A percentile compares a stretch with the other conserved stretches of the same genome.
phyloP scores from a whole-genome alignment of 2,329 filamentous ascomycete genomes.

The Xylariaceae sp. region DNA sequence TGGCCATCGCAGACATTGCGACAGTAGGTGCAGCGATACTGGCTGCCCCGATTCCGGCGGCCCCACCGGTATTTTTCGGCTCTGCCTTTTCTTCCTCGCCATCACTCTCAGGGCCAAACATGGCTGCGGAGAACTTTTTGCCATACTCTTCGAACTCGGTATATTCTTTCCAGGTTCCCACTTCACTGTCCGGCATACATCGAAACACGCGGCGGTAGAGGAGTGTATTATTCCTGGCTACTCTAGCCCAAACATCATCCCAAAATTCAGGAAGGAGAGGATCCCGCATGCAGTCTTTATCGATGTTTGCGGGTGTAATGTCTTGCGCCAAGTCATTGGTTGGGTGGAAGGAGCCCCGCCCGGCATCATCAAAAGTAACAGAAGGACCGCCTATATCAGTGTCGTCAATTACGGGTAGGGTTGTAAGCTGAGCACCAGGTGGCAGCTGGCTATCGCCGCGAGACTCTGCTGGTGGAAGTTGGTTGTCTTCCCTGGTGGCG shows the following conservation, averaged over 20 bases:
- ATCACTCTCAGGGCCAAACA: slow-evolving; percentile 54
- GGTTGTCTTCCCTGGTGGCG: slow-evolving; percentile 30
- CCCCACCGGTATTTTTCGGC: slow-evolving; percentile 22
- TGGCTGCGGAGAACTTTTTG: slow-evolving; percentile 68
- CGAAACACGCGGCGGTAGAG: slow-evolving; percentile 91
- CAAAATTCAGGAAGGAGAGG: slow-evolving; percentile 79
- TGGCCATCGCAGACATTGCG: slow-evolving; percentile 23
- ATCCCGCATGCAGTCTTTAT: slow-evolving; percentile 92
- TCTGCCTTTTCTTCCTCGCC: slow-evolving; percentile 46
- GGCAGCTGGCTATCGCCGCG: slow-evolving; percentile 64
- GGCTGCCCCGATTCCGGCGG: slow-evolving; percentile 20
- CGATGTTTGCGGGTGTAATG: slow-evolving; percentile 68
- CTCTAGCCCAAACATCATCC: slow-evolving; percentile 80
- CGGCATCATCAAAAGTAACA: slow-evolving; percentile 50
- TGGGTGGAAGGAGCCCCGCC: slow-evolving; percentile 41
- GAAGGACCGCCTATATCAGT: slow-evolving; percentile 77
- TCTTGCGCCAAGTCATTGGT: slow-evolving; percentile 59
- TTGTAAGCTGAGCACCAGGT: slow-evolving; percentile 64
- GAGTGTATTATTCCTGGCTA: slow-evolving; percentile 92
- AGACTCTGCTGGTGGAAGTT: slow-evolving; percentile 57
- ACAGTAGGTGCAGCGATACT: slow-evolving; percentile 26
- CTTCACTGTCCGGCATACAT: slow-evolving; percentile 94
- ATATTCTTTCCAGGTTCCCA: slow-evolving; percentile 90
- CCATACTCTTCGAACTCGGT: slow-evolving; percentile 76
- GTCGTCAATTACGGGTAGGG: slow-evolving; percentile 68